Evolutionary conservation across 176 grass and related monocot species (phyloP), one percentile per base, ranked within the genome.

Genomic region (Phoenix dactylifera): DNA sequence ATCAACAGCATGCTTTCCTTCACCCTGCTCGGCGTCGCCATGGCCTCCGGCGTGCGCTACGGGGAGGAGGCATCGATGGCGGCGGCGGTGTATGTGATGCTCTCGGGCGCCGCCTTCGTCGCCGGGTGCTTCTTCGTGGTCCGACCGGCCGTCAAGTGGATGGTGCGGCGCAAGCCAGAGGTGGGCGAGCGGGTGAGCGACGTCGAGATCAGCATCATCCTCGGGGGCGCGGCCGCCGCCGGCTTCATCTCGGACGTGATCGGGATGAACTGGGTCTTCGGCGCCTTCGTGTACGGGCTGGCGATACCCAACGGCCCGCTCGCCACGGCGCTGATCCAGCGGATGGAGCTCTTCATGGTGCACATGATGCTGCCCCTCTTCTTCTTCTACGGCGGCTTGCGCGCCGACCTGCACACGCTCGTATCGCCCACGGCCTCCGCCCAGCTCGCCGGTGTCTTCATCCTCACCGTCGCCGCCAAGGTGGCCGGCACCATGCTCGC

Each of bases 391-490:
- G 35, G 20, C 52, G 7, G 60, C 5, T 1, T 70, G 20, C 3
- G 17, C 20, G 15, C 35, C 35, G 35, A 70, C 68, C 12, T 76
- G 50, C 32, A 14, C 16, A 17, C 3, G 9, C 20, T 18, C 58
- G 1, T 6, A 22, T 7, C 1, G 6, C 32, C 32, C 32, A 0
- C 6, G 10, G 52, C 59, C 51, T 15, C 29, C 9, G 18, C 16
- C 2, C 2, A 16, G 17, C 28, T 76, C 2, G 16, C 22, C 2
- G 57, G 63, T 15, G 54, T 61, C 54, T 15, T 74, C 24, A 16
- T 48, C 7, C 4, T 81, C 2, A 57, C 64, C 16, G 57, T 51
- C 56, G 18, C 15, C 5, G 55, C 25, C 60, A 82, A 82, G 60
- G 39, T 82, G 44, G 32, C 59, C 19, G 60, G 30, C 14, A 57